A percentile compares a stretch with the other conserved stretches of the same genome.
phyloP scores from a whole-genome alignment of 2,329 filamentous ascomycete genomes.

The Neurospora sp. region DNA sequence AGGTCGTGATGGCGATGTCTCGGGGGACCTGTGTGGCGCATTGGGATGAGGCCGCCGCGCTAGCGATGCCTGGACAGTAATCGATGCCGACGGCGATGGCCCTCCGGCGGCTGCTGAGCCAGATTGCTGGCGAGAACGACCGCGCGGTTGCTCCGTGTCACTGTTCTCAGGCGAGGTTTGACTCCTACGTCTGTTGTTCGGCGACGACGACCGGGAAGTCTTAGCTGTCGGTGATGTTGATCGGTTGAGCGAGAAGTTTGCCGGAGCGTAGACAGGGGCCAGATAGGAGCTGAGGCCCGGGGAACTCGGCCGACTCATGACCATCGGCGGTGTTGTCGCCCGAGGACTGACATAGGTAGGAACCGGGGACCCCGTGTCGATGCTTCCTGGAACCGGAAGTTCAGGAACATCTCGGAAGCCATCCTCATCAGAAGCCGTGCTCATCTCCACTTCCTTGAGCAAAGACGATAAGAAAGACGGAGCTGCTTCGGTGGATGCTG shows the following conservation, averaged over 20 bases:
- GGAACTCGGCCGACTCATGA: slow-evolving; percentile 51
- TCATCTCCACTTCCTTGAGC: slow-evolving; percentile 75
- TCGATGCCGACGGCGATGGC: background rate
- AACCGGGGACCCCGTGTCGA: slow-evolving; percentile 49
- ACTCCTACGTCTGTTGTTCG: slow-evolving; percentile 30
- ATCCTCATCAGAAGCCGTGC: slow-evolving; percentile 49
- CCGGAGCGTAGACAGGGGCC: slow-evolving; percentile 63
- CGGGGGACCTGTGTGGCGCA: slow-evolving; percentile 40
- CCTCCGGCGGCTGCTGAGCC: background rate
- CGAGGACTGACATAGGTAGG: slow-evolving; percentile 59
- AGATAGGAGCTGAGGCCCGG: slow-evolving; percentile 63
- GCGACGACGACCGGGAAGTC: slow-evolving; percentile 18
- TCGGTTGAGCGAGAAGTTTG: slow-evolving; percentile 59
- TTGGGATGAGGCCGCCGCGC: slow-evolving; percentile 29
- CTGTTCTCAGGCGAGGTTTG: slow-evolving; percentile 11
- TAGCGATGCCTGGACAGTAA: background rate
- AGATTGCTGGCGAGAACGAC: slow-evolving; percentile 10
- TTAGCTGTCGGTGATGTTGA: slow-evolving; percentile 8
- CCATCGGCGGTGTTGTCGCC: slow-evolving; percentile 60
- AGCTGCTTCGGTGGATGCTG: slow-evolving; percentile 33
- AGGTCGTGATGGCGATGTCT: slow-evolving; percentile 58
- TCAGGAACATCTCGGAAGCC: slow-evolving; percentile 32
- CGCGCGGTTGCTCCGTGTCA: slow-evolving; percentile 18
- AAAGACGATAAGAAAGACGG: slow-evolving; percentile 82
- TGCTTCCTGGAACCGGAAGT: slow-evolving; percentile 21